phyloP scores from a whole-genome alignment of 1,139 yeast species.

The Spencermartinsiella ligniputridi region DNA sequence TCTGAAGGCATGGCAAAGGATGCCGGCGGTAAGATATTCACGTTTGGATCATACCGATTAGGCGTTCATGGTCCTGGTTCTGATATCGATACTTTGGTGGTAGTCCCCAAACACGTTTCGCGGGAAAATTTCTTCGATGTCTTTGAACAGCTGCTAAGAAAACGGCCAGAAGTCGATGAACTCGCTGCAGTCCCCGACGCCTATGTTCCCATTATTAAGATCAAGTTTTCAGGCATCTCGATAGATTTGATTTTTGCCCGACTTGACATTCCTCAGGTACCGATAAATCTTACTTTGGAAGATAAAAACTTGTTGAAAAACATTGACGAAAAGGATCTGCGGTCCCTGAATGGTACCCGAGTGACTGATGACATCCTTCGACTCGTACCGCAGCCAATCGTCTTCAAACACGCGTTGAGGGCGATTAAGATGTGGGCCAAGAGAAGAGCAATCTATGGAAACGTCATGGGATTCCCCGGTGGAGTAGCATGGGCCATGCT shows the following conservation, averaged over 20 bases:
- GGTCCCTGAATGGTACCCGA: conserved; percentile 91
- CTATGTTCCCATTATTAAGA: conserved; percentile 88
- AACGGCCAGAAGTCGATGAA: conserved; percentile 79
- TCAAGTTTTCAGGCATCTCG: conserved; percentile 82
- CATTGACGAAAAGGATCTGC: conserved; percentile 82
- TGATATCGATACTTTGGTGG: conserved; percentile 93
- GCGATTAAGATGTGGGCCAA: conserved; percentile 97
- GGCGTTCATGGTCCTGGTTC: conserved; percentile 99
- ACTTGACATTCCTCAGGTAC: conserved; percentile 77
- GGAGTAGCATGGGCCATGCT: conserved; percentile 99
- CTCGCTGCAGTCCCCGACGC: conserved; percentile 95
- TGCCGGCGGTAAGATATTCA: conserved; percentile 95
- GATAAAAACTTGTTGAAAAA: conserved; percentile 82
- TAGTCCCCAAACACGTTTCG: conserved; percentile 93
- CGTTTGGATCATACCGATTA: conserved; percentile 88
- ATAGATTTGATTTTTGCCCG: conserved; percentile 86
- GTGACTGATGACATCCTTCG: conserved; percentile 91
- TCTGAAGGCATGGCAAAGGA: conserved; percentile 96
- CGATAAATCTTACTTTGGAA: conserved; percentile 63
- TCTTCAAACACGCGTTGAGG: conserved; percentile 86
- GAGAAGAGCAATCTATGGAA: conserved; percentile 87
- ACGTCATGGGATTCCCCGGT: conserved; percentile 96
- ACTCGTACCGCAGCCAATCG: conserved; percentile 88
- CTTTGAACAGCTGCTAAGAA: conserved; percentile 61
- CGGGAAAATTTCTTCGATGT: conserved; percentile 84